Conservation (phyloP, 1,284 basidiomycete species). For the Microbotryum intermedium region DNA sequence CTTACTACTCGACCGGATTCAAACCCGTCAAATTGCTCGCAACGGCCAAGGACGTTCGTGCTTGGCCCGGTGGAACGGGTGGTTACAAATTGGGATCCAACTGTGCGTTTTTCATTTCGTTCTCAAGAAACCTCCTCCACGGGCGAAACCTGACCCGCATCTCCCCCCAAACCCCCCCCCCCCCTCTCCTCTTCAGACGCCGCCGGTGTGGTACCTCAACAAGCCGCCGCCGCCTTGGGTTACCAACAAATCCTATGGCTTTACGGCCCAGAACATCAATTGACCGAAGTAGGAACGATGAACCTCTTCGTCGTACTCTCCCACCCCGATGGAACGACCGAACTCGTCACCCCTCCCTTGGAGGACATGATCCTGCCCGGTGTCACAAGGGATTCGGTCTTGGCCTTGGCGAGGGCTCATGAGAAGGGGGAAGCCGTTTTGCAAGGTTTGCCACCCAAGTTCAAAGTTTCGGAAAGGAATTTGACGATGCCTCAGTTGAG, state of each 20-base stretch:
- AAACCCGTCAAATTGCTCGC: conserved; percentile 90
- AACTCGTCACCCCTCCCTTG: conserved; percentile 84
- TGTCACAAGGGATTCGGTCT: conserved; percentile 75
- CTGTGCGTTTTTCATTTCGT: conserved; percentile 20
- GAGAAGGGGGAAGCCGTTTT: conserved; percentile 50
- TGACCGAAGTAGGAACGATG: conserved; percentile 89
- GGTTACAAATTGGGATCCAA: conserved; percentile 87
- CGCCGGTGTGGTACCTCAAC: conserved; percentile 66
- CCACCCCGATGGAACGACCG: conserved; percentile 59
- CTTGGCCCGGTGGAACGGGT: conserved; percentile 47
- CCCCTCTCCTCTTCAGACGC: too few relatives aligned
- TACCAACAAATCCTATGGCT: conserved; percentile 96
- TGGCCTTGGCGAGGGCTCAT: conserved; percentile 72
- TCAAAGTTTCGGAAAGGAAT: conserved; percentile 72
- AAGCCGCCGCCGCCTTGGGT: conserved; percentile 68
- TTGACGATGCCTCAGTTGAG: conserved; percentile 86
- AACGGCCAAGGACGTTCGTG: conserved; percentile 81
- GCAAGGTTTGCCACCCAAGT: conserved; percentile 55
- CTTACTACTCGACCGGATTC: conserved; percentile 91
- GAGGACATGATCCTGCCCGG: conserved; percentile 96
- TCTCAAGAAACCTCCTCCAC: background rate
- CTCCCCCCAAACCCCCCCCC: too few relatives aligned
- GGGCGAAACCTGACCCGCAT: background rate
- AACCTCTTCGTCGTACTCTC: conserved; percentile 86
- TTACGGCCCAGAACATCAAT: conserved; percentile 71